Percentiles rank a stretch among this genome's conserved stretches.
These are phyloP conservation scores for Lodderomyces theae DNA, from an alignment of 1,139 yeast genomes.

Conservation along the genomic window DNA sequence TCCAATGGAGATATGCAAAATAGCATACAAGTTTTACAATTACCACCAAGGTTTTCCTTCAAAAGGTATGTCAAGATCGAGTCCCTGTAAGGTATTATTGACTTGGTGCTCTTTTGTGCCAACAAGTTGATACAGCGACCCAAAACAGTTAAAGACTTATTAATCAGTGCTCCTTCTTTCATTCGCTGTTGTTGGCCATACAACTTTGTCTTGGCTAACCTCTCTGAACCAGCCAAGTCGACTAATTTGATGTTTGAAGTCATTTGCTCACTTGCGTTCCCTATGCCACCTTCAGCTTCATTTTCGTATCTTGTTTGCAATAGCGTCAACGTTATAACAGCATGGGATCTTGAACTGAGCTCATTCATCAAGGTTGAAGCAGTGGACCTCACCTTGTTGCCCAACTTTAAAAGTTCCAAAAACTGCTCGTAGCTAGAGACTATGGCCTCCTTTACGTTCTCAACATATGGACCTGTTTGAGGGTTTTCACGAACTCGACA, in stretches of 20 bases:
- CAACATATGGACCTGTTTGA: conserved; percentile 66
- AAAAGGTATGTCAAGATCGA: conserved; percentile 69
- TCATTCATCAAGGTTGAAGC: conserved; percentile 72
- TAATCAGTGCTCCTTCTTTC: conserved; percentile 73
- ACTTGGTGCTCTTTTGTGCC: conserved; percentile 16
- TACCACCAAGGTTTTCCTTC: conserved; percentile 71
- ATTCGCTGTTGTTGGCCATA: conserved; percentile 57
- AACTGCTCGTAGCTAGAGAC: conserved; percentile 48
- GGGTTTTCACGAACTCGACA: conserved; percentile 61
- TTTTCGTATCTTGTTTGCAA: conserved; percentile 49
- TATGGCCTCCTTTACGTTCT: conserved; percentile 49
- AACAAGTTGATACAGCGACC: conserved; percentile 71
- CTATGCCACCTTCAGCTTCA: conserved; percentile 21
- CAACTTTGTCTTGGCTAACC: conserved; percentile 62
- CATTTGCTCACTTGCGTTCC: conserved; percentile 53
- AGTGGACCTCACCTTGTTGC: conserved; percentile 55
- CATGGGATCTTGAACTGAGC: conserved; percentile 74
- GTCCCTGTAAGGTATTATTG: conserved; percentile 67
- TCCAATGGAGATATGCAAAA: conserved; percentile 76
- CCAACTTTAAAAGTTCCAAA: conserved; percentile 37
- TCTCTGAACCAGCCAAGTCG: conserved; percentile 81
- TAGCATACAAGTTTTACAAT: conserved; percentile 71
- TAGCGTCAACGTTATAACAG: conserved; percentile 63
- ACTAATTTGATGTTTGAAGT: conserved; percentile 64
- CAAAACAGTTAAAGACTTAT: conserved; percentile 69